Conservation (phyloP, 805 yeast species). For the Peterozyma xylosa region DNA sequence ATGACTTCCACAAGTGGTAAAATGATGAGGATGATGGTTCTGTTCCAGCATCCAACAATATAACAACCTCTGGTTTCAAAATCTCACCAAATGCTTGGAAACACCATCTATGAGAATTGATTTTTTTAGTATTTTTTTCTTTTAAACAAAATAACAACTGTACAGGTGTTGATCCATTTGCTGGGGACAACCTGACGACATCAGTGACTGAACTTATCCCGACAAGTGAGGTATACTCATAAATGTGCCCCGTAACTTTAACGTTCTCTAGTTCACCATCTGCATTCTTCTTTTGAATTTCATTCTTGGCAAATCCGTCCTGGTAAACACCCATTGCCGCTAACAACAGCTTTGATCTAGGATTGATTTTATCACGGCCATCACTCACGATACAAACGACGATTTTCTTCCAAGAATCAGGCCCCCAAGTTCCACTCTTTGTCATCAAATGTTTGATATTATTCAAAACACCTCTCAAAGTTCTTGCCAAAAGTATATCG, state of each 20-base stretch:
- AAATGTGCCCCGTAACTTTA: conserved; percentile 73
- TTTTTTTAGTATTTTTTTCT: conserved; percentile 82
- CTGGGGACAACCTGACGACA: conserved; percentile 51
- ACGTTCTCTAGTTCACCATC: no score
- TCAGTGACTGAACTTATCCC: conserved; percentile 67
- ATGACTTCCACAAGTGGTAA: conserved; percentile 85
- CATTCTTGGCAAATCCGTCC: conserved; percentile 92
- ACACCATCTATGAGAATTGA: conserved; percentile 96
- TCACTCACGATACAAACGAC: conserved; percentile 88
- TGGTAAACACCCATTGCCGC: conserved; percentile 89
- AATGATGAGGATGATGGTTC: conserved; percentile 80
- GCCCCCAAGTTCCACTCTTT: conserved; percentile 81
- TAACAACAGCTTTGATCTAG: conserved; percentile 69
- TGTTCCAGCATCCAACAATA: conserved; percentile 90
- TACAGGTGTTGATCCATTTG: conserved; percentile 67
- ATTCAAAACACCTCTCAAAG: conserved; percentile 85
- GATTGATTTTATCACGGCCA: conserved; percentile 81
- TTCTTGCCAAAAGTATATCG: conserved; percentile 73
- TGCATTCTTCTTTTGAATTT: conserved; percentile 63
- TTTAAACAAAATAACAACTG: conserved; percentile 86
- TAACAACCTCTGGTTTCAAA: conserved; percentile 74
- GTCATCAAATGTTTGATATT: conserved; percentile 73
- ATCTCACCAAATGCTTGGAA: conserved; percentile 86
- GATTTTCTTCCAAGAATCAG: conserved; percentile 89
- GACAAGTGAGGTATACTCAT: conserved; percentile 89